Conservation (phyloP, 768 basidiomycete genomes). For the Stropharia rugosoannulata region DNA sequence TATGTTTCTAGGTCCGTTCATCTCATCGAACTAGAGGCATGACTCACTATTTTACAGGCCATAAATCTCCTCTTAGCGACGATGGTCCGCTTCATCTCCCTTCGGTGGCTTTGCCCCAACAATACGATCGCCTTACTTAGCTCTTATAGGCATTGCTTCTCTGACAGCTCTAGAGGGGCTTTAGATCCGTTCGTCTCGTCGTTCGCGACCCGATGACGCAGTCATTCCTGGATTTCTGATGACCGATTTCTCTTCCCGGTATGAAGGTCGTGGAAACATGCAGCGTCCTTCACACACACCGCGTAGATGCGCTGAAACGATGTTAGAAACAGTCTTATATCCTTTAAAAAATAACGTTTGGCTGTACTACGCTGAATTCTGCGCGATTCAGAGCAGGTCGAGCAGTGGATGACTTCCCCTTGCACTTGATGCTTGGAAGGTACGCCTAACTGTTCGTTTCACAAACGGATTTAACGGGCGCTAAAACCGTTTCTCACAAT, state of each 20-base stretch:
- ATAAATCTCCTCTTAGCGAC: not conserved
- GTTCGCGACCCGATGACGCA: not conserved
- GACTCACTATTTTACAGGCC: too few relatives aligned
- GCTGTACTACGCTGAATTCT: not conserved
- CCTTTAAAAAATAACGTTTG: not conserved
- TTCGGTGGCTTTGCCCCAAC: not conserved
- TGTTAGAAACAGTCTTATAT: not conserved
- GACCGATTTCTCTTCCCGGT: not conserved
- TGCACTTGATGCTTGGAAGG: not conserved
- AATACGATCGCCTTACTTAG: not conserved
- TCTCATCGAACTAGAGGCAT: not conserved
- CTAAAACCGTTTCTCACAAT: conserved; percentile 3
- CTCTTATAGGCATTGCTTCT: conserved; percentile 4
- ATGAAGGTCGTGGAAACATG: conserved; percentile 3
- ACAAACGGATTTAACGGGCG: conserved; percentile 9
- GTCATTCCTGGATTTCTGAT: conserved; percentile 6
- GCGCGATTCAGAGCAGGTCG: not conserved
- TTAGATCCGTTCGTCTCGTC: not conserved
- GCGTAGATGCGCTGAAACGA: not conserved
- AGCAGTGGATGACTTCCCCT: not conserved
- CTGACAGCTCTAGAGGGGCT: not conserved
- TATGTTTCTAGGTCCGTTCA: not conserved
- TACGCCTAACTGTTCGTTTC: not conserved
- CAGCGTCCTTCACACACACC: conserved; percentile 5
- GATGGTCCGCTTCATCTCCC: not conserved